Evolutionary conservation across 768 basidiomycete genomes (phyloP).

Genomic region (Mycena alexandri): DNA sequence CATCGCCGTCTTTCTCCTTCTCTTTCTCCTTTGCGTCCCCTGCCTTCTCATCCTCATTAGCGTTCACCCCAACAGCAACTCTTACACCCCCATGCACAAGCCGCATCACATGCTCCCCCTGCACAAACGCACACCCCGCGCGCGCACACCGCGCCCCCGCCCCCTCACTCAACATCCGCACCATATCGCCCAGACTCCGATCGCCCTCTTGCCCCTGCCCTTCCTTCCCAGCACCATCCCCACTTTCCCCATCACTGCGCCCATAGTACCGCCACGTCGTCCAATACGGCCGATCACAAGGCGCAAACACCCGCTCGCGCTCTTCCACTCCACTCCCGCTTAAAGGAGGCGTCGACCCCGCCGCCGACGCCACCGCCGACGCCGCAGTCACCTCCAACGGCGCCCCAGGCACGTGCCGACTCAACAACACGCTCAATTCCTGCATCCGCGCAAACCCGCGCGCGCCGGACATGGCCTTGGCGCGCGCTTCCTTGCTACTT

Average conservation of each 20-base stretch:
- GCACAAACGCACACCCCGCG: constrained; percentile 37
- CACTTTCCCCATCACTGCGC: constrained; percentile 38
- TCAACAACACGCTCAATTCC: constrained; percentile 63
- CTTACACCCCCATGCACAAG: constrained; percentile 52
- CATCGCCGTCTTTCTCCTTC: background rate
- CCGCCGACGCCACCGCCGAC: constrained; percentile 33
- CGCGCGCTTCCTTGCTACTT: constrained; percentile 50
- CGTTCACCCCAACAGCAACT: constrained; percentile 41
- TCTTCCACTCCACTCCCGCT: constrained; percentile 8
- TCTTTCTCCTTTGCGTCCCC: background rate
- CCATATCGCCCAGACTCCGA: constrained; percentile 57
- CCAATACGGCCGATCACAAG: constrained; percentile 64
- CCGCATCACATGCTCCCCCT: constrained; percentile 50
- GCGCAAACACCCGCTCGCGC: constrained; percentile 37
- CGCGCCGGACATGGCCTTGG: constrained; percentile 62
- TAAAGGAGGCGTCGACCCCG: constrained; percentile 32
- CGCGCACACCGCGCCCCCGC: constrained; percentile 16
- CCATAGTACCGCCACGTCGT: constrained; percentile 65
- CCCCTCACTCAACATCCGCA: constrained; percentile 47
- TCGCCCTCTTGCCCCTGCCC: constrained; percentile 43
- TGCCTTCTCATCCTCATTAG: constrained; percentile 34
- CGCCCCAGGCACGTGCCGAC: constrained; percentile 49
- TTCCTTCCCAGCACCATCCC: constrained; percentile 25
- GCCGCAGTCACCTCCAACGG: constrained; percentile 36
- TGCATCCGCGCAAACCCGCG: constrained; percentile 71